Evolutionary conservation across 75 land plant genomes (phyloP).

Genomic region (Pinus tabuliformis): DNA sequence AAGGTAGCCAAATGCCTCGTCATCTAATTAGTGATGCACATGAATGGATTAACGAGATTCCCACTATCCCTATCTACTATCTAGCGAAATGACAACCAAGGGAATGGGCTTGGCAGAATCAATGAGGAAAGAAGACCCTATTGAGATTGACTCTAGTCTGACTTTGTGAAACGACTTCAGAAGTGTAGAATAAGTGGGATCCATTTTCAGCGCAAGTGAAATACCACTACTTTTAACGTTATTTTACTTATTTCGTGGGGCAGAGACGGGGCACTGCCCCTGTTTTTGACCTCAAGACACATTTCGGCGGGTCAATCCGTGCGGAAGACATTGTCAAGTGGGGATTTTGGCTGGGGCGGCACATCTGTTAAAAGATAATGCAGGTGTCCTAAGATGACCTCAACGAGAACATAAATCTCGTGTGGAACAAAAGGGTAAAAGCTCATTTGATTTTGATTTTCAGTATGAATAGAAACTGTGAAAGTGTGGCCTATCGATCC

Average conservation of each 20-base stretch:
- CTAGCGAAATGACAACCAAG: too few species aligned
- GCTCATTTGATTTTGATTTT: conserved; percentile 7
- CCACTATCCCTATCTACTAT: too few species aligned
- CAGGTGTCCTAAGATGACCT: conserved; percentile 22
- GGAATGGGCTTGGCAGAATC: neutral
- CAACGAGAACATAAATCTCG: conserved; percentile 21
- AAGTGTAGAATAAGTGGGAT: conserved; percentile 15
- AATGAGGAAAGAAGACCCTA: conserved; percentile 12
- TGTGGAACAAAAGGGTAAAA: conserved; percentile 17
- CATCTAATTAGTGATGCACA: too few species aligned
- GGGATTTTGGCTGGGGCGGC: conserved; percentile 17
- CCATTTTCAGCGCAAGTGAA: neutral
- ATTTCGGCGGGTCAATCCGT: neutral
- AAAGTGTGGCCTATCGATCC: conserved; percentile 6
- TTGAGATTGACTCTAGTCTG: conserved; percentile 13
- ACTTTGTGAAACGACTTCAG: conserved; percentile 4
- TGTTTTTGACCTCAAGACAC: neutral
- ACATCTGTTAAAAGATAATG: conserved; percentile 26
- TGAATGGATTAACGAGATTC: too few species aligned
- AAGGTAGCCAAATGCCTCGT: too few species aligned
- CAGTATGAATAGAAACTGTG: conserved; percentile 4
- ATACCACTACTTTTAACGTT: neutral
- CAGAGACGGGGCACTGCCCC: neutral
- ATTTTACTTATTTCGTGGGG: neutral
- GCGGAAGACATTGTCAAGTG: conserved; percentile 21